Base-by-base conservation (phyloP, 768 basidiomycete species). In the Tylopilus rubrobrunneus region DNA sequence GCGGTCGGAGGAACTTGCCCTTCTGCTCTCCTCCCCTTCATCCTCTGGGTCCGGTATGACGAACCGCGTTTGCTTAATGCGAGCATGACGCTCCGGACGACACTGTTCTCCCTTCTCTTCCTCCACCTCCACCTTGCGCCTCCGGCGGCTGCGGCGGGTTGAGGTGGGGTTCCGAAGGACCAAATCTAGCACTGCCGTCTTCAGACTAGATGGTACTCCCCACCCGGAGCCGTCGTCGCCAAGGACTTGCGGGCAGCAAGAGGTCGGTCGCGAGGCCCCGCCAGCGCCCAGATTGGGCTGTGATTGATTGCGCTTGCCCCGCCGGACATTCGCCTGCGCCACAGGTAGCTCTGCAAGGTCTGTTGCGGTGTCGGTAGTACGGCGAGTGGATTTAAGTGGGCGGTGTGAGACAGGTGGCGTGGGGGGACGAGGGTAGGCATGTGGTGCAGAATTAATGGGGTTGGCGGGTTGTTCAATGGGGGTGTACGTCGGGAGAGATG, bases 31-130 rank as follows among this genome's bases (percentile, higher is more conserved):
- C 21, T 44, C 43, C 15, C 0, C 33, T 3, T 41, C 46, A 7
- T 43, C 57, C 23, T 59, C 61, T 0, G 29, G 1, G 12, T 47
- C 45, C 12, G 48, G 59, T 3, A 55, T 25, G 29, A 50, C 39
- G n/a, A 65, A 65, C 2, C 62, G 59, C 4, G 51, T 56, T n/a
- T 36, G 53, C 33, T 56, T 62, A 23, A 33, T 43, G 39, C 39
- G 45, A n/a, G 19, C 21, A 23, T 27, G 14, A 21, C 21, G 52
- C 4, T 37, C 27, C 1, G 19, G 21, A 12, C 15, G 25, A 6
- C 4, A 12, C 2, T 10, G 49, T n/a, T 4, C 29, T 28, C 19
- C 41, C 1, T 46, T 40, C 23, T 23, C 43, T 1, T 28, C 36
- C 7, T n/a, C 39, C 7, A 3, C 45, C 2, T 14, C 28, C 4